Evolutionary conservation across 106 monocot species (phyloP), one percentile per base, ranked within the genome.

Genomic region (Amphibolis antarctica): DNA sequence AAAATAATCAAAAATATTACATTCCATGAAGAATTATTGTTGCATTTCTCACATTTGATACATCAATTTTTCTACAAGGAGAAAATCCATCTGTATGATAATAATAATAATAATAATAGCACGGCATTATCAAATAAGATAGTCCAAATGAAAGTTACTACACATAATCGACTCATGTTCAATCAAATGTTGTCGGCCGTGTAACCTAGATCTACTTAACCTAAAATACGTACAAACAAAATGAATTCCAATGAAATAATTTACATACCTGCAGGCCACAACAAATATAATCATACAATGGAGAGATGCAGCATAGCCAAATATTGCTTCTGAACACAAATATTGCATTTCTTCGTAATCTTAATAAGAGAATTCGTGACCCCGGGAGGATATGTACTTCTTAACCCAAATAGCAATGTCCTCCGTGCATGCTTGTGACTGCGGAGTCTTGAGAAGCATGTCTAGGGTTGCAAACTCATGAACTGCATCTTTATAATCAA

Each of bases 401-500:
- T 75, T 86, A 28, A 82, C 74, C 86, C 86, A 82, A 22, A 86
- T 82, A 0, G 86, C 82, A 11, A 86, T 79, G 51, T 86, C 86
- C 45, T 86, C 86, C 3, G 66, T 73, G 42, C 82, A 86, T 24
- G 79, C 82, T 78, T 74, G 82, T 0, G 86, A 81, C 60, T 82
- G 86, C 4, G 86, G 86, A 28, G 86, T 81, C 67, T 69, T 82
- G n/a, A 82, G 76, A 30, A 84, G 71, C 59, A 80, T 71, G 42
- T 84, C 80, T 10, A 84, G 84, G 3, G 84, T 80, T 12, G 84
- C 84, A 52, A 84, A 84, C 23, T 75, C 84, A 49, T 84, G 80
- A 25, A 84, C 84, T 26, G 84, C 66, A 52, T 84, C 84, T 64
- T 84, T 84, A 71, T 84, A 84, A 62, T 84, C 84, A 6, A 84